Evolutionary conservation across 78 protist genomes (phyloP), one percentile per base, ranked within the genome.

Genomic region (Cavenderia fasciculata): DNA sequence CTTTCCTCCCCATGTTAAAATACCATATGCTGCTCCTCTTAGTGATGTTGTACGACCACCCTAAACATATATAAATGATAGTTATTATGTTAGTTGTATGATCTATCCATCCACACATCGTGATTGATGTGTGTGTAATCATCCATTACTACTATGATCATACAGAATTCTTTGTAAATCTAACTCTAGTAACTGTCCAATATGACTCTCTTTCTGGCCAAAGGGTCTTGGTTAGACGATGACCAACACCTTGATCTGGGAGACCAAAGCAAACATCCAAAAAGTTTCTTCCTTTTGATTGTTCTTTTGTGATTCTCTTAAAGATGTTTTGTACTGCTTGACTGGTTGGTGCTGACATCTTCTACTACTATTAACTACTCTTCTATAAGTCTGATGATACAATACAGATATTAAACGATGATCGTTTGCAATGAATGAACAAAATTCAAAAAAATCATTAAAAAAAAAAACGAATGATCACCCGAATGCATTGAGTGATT

Each of bases 131-230:
- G 12, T 63, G 29, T 23, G 68, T 19, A 19, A 56, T 56, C 11
- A 56, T n/a, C n/a, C n/a, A n/a, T n/a, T n/a, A n/a, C n/a, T n/a
- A n/a, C n/a, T n/a, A n/a, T n/a, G n/a, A n/a, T n/a, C 78, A 33
- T 82, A 82, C 90, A 40, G 74, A 38, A 33, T 31, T 47, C 21
- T 54, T 10, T 40, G 38, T 16, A 68, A 82, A 68, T 40, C 38
- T 57, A 12, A 72, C 65, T 68, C 68, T 82, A 4, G 90, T 82
- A 12, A 82, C 72, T 33, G 90, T 82, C 90, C 90, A 82, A 56
- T 82, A 82, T 40, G 70, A 56, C 23, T 68, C 27, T 43, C 41
- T 18, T 65, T 68, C 73, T 27, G 76, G 66, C 90, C 90, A 82
- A 21, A 62, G 72, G 8, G 40, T 82, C 61, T 82, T 82, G 36